Evolutionary conservation across 345 rosid genomes (phyloP).

Genomic region (Salix brachista): DNA sequence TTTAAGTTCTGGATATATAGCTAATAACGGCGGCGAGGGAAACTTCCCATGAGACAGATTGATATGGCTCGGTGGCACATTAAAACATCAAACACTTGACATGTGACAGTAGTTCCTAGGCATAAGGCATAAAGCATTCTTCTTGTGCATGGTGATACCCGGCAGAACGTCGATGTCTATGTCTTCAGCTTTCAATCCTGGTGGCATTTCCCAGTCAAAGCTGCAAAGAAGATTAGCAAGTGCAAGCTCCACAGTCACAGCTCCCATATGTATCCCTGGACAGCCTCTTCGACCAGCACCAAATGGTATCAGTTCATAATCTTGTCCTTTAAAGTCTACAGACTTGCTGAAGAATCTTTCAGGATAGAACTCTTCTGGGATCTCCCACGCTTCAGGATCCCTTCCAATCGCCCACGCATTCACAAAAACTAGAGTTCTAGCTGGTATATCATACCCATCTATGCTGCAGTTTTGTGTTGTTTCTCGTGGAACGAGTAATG

Average conservation of each 20-base stretch:
- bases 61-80: too few relatives aligned
- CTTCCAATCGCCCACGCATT: slow-evolving; percentile 39
- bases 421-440: slow-evolving; percentile 27
- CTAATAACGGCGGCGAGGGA: too few relatives aligned
- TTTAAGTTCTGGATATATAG: too few relatives aligned
- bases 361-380: slow-evolving; percentile 14
- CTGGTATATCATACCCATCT: slow-evolving; percentile 27
- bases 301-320: slow-evolving; percentile 26
- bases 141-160: slow-evolving; percentile 3
- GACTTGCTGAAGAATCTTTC: slow-evolving; percentile 28
- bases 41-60: too few relatives aligned
- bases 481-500: slow-evolving; percentile 31
- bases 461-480: slow-evolving; percentile 18
- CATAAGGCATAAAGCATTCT: neutral
- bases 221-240: slow-evolving; percentile 13
- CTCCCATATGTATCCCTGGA: slow-evolving; percentile 23
- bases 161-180: neutral
- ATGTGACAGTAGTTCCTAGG: neutral
- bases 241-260: slow-evolving; percentile 3
- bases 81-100: too few relatives aligned
- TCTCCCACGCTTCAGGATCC: slow-evolving; percentile 36
- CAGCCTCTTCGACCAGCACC: slow-evolving; percentile 35
- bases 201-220: slow-evolving; percentile 12
- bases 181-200: neutral
- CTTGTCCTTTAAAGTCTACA: slow-evolving; percentile 19